These are phyloP conservation scores for Melastoma malabathricum DNA, from an alignment of 345 rosid genomes.

Conservation along the genomic window DNA sequence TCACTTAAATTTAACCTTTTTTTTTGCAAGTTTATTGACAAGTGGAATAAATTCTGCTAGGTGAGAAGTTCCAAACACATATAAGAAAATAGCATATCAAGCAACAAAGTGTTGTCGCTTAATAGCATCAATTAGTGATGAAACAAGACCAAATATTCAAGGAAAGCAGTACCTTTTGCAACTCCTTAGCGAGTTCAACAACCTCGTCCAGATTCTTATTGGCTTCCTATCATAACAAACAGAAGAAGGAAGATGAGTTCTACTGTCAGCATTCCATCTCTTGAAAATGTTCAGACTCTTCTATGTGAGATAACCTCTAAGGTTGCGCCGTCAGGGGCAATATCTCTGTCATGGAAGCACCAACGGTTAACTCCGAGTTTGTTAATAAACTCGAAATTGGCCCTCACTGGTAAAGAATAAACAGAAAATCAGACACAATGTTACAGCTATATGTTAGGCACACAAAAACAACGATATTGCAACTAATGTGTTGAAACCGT, in stretches of 20 bases:
- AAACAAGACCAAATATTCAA: no score
- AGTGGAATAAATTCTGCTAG: no score
- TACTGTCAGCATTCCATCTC: no score
- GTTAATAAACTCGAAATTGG: conserved; percentile 84
- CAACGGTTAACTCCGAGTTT: conserved; percentile 90
- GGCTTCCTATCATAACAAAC: conserved; percentile 38
- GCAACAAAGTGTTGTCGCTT: no score
- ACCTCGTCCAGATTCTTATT: conserved; percentile 87
- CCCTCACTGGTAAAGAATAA: conserved; percentile 50
- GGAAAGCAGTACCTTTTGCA: conserved; percentile 31
- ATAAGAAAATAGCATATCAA: no score
- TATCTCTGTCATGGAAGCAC: conserved; percentile 98
- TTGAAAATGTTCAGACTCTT: no score
- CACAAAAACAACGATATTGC: background rate
- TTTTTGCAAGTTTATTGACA: no score
- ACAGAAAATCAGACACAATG: background rate
- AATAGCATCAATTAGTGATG: no score
- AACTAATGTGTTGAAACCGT: background rate
- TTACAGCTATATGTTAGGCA: background rate
- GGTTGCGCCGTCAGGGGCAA: conserved; percentile 74
- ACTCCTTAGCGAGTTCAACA: conserved; percentile 84
- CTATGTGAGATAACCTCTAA: conserved; percentile 40
- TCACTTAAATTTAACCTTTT: no score
- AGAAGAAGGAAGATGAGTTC: conserved; percentile 1
- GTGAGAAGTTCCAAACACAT: no score